phyloP scores from a whole-genome alignment of 257 asterid genomes.

The Gynochthodes officinalis region DNA sequence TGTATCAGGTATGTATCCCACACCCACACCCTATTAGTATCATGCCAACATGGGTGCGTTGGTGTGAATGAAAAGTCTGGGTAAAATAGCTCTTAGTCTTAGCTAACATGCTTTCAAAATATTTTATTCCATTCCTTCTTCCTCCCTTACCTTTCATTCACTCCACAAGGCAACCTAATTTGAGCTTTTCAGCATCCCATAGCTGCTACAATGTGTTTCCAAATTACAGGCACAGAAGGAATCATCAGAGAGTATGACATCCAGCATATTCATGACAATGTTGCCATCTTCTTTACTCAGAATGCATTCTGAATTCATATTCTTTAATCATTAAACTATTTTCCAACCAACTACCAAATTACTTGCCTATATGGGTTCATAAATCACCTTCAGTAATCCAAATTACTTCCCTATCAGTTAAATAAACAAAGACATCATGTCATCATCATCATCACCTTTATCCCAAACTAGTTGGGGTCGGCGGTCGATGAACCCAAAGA shows the following conservation, averaged over 20 bases:
- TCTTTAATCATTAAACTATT: background rate
- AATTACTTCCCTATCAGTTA: background rate
- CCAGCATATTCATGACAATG: background rate
- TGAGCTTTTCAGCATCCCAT: background rate
- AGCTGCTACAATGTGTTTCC: background rate
- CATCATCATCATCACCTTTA: too few species aligned
- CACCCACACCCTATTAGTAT: too few species aligned
- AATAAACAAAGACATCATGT: background rate
- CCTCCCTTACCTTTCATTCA: background rate
- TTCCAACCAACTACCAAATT: background rate
- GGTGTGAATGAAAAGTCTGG: too few species aligned
- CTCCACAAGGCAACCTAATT: background rate
- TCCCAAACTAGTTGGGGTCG: too few species aligned
- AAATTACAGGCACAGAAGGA: too few species aligned
- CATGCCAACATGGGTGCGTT: too few species aligned
- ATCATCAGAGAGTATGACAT: background rate
- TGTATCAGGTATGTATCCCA: too few species aligned
- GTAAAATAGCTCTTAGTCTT: too few species aligned
- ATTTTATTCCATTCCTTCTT: background rate
- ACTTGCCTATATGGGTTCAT: background rate
- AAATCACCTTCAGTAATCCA: background rate
- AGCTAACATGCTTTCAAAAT: background rate
- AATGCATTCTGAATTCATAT: background rate
- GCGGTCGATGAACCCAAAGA: too few species aligned
- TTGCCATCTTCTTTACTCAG: background rate